Evolutionary conservation across 371 early-diverging fungal genomes (phyloP), one percentile per base, ranked within the genome.

Genomic region (Mortierella sp.): DNA sequence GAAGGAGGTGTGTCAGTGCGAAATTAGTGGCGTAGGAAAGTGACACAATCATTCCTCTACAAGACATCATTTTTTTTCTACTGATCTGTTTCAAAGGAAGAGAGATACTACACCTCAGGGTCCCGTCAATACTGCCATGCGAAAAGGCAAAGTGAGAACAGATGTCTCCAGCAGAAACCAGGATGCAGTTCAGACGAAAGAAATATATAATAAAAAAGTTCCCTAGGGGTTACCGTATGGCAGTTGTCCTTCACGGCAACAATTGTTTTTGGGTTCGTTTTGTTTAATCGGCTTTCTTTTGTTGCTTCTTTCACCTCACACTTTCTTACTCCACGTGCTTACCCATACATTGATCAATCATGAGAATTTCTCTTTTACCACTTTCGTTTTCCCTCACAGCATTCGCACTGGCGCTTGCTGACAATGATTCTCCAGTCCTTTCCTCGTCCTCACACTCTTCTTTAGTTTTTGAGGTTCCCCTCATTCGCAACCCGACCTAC

Each of bases 381-480:
- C 48, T 48, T 1, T 48, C 48, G 3, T 1, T 65, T 1, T 34
- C 19, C 21, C 21, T 2, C 19, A 38, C 31, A 31, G 16, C 65
- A 38, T 6, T 65, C 65, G 19, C 16, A 16, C 3, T 65, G 7
- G 65, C 65, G 42, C 42, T 38, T 38, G n/a, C 42, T 3, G 42
- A 38, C 65, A 2, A 19, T 65, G 7, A 13, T 21, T 3, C 19
- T 38, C 42, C 42, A 38, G 42, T 38, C 42, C 5, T 38, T 38
- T 0, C 19, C 65, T 7, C 19, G 13, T 60, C 16, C 16, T 11
- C 28, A 28, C 14, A 13, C 28, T 14, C n/a, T 7, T 82, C 24
- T 84, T 89, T 55, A 74, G 88, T 28, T 76, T 82, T 72, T 31
- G 50, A 52, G 34, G 50, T 47, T 2, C 72, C 47, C 14, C 72